Base-by-base conservation (phyloP, 305 asterid species). In the Lippia alba region DNA sequence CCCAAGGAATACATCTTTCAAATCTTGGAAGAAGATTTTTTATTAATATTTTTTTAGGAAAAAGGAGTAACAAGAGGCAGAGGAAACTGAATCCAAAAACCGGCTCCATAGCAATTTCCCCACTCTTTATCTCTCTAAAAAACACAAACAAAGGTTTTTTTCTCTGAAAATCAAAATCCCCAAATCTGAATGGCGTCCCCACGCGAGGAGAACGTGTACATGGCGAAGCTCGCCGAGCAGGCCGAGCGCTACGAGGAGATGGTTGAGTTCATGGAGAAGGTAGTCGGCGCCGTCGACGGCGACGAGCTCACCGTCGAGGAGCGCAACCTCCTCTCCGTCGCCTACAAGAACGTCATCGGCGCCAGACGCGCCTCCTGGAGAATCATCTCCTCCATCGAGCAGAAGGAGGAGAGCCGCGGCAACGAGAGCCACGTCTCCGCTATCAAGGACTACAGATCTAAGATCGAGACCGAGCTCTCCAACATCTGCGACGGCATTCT, bases 181-280 rank as follows among this genome's bases (percentile, higher is more conserved):
- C 72, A 56, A 81, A 61, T 64, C 74, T 41, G 61, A 69, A 91
- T 89, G 97, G 89, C 96, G 77, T 78, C 96, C 40, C 90, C 83
- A 32, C 96, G 97, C 61, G 96, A 91, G 71, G 96, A 91, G 81
- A 79, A 74, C 86, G 91, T 90, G 75, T 90, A 84, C 91, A 81
- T 86, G 86, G 96, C 97, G 49, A 90, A 86, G 81, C 84, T 90
- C 4, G 93, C 97, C 33, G 96, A 90, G 86, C 96, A 91, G 78
- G 94, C 96, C 19, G 97, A 91, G 81, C 89, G 97, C 33, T 91
- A 89, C 73, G 96, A 89, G 64, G 97, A 91, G 80, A 91, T 91
- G 97, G 96, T 91, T 2, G 97, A 89, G 55, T 91, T 81, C 82
- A 91, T 91, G 96, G 96, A 91, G 79, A 87, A 89, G 71, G 97